Evolutionary conservation across 2,329 filamentous ascomycete genomes (phyloP).

Genomic region (Alternaria arbusti): DNA sequence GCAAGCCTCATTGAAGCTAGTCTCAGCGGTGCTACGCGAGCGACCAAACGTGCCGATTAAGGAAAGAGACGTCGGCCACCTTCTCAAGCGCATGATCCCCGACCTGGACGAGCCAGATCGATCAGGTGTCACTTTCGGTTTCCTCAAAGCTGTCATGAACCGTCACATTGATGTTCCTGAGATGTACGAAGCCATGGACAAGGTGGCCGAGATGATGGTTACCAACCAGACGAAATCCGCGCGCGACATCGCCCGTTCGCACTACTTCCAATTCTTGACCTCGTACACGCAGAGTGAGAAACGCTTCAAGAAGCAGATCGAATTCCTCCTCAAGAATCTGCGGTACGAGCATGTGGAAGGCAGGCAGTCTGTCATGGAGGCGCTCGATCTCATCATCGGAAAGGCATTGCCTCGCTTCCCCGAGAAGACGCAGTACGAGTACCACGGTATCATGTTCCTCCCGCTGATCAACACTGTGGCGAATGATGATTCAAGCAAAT

Average conservation of each 20-base stretch:
- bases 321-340: constrained; percentile 87
- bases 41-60: constrained; percentile 76
- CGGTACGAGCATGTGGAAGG: constrained; percentile 90
- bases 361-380: constrained; percentile 90
- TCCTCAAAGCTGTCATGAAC: constrained; percentile 84
- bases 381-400: constrained; percentile 81
- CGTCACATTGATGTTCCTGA: constrained; percentile 83
- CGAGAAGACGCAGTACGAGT: constrained; percentile 76
- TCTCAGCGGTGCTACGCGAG: constrained; percentile 84
- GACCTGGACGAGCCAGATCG: constrained; percentile 92
- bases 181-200: constrained; percentile 90
- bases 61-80: constrained; percentile 80
- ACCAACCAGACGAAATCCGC: constrained; percentile 91
- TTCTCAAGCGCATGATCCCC: constrained; percentile 81
- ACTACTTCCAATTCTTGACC: constrained; percentile 91
- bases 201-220: constrained; percentile 85
- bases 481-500: constrained; percentile 88
- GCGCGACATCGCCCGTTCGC: constrained; percentile 83
- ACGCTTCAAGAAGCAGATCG: constrained; percentile 86
- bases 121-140: constrained; percentile 93
- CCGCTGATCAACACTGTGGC: constrained; percentile 83
- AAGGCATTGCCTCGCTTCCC: constrained; percentile 68
- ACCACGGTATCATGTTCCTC: constrained; percentile 81
- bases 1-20: constrained; percentile 86
- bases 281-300: constrained; percentile 93